These are phyloP conservation scores for Solanum corneliomulleri DNA, from an alignment of 257 asterid genomes.

Conservation along the genomic window DNA sequence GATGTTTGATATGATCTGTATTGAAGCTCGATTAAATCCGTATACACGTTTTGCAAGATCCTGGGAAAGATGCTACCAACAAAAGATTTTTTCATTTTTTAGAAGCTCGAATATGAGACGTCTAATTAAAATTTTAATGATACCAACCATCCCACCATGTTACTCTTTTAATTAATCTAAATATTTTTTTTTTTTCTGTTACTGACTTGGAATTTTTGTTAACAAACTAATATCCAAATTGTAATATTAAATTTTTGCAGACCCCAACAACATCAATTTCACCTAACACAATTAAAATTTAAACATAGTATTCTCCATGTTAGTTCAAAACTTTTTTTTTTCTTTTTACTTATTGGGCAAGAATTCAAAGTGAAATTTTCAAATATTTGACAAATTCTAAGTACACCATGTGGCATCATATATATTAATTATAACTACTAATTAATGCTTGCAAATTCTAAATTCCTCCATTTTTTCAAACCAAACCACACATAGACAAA, in stretches of 20 bases:
- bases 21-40: rapidly evolving
- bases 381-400: neutral
- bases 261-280: neutral
- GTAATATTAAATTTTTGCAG: neutral
- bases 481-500: neutral
- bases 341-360: neutral
- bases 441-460: neutral
- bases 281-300: neutral
- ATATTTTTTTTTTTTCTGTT: neutral
- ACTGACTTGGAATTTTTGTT: neutral
- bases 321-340: neutral
- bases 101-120: neutral
- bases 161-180: neutral
- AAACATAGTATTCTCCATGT: neutral
- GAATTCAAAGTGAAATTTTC: neutral
- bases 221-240: neutral
- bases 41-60: rapidly evolving
- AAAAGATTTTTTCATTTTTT: neutral
- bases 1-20: neutral
- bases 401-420: neutral
- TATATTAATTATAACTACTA: neutral
- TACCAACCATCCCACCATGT: neutral
- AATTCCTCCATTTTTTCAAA: neutral
- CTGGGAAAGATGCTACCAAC: rapidly evolving
- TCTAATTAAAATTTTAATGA: neutral